phyloP scores from a whole-genome alignment of 768 basidiomycete genomes.

The Lyophyllum atratum region DNA sequence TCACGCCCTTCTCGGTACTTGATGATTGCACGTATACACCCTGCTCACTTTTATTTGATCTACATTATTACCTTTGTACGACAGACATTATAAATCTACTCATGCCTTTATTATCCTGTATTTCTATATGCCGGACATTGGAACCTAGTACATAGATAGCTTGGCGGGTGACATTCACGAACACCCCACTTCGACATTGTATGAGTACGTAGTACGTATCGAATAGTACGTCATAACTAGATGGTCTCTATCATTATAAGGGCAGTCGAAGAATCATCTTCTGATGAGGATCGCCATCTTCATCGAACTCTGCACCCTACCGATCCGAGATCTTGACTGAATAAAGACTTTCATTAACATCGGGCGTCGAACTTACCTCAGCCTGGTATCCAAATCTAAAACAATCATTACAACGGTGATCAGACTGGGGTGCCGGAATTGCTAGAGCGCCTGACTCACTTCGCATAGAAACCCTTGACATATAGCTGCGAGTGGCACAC shows the following conservation, averaged over 20 bases:
- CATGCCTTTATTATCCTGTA: conserved; percentile 30
- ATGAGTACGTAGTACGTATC: not conserved
- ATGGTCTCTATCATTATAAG: conserved; percentile 19
- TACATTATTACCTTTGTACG: conserved; percentile 33
- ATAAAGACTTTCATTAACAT: conserved; percentile 18
- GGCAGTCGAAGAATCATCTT: conserved; percentile 69
- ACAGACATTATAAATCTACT: conserved; percentile 25
- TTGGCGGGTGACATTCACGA: conserved; percentile 1
- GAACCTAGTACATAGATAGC: not conserved
- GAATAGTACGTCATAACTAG: not conserved
- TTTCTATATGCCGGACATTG: conserved; percentile 32
- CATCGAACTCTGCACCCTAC: conserved; percentile 76
- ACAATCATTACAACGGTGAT: conserved; percentile 21
- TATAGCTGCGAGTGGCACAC: conserved; percentile 72
- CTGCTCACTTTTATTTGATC: conserved; percentile 8
- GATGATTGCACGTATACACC: conserved; percentile 17
- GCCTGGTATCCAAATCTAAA: conserved; percentile 68
- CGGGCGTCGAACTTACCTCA: conserved; percentile 47
- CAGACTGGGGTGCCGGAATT: conserved; percentile 11
- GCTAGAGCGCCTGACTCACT: conserved; percentile 45
- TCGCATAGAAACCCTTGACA: conserved; percentile 74
- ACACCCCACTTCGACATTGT: conserved; percentile 2
- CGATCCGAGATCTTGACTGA: conserved; percentile 27
- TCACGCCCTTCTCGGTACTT: conserved; percentile 35
- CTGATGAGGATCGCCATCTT: conserved; percentile 86